phyloP scores from a whole-genome alignment of 768 basidiomycete genomes.

The Phlebiopsis flavidoalba region DNA sequence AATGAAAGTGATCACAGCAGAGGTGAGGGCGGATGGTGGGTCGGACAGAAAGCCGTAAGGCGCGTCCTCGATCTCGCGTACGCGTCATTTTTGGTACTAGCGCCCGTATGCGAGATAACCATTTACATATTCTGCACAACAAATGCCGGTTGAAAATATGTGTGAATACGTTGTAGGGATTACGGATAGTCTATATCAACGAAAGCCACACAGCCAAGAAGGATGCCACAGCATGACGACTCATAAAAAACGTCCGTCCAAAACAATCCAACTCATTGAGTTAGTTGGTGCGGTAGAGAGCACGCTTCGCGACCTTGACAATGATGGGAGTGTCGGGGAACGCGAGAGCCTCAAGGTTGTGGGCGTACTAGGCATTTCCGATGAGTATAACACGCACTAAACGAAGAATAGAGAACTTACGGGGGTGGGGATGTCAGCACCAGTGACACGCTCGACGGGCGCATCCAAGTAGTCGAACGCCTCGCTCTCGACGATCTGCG shows the following conservation, averaged over 20 bases:
- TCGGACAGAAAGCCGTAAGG: not conserved
- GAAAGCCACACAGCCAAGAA: not conserved
- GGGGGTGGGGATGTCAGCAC: constrained; percentile 96
- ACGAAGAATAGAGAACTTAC: constrained; percentile 40
- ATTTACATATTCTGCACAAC: not conserved
- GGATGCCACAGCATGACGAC: not conserved
- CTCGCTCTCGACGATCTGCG: constrained; percentile 95
- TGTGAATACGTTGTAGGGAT: not conserved
- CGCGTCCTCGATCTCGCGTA: not conserved
- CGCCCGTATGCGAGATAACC: not conserved
- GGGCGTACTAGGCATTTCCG: constrained; percentile 63
- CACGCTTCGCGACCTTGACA: constrained; percentile 92
- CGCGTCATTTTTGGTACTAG: not conserved
- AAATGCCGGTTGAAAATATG: not conserved
- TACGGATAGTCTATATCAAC: constrained; percentile 4
- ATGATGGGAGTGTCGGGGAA: constrained; percentile 94
- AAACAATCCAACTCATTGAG: not conserved
- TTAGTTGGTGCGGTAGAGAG: constrained; percentile 85
- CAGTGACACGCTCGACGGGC: constrained; percentile 95
- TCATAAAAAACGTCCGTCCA: not conserved
- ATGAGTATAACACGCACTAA: constrained; percentile 8
- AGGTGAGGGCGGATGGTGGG: not conserved
- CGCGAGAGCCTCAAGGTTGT: constrained; percentile 80
- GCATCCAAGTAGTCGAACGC: constrained; percentile 99
- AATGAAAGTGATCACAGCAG: not conserved